phyloP scores from a whole-genome alignment of 2,329 filamentous ascomycete species.

The Colletotrichum lindemuthianum region DNA sequence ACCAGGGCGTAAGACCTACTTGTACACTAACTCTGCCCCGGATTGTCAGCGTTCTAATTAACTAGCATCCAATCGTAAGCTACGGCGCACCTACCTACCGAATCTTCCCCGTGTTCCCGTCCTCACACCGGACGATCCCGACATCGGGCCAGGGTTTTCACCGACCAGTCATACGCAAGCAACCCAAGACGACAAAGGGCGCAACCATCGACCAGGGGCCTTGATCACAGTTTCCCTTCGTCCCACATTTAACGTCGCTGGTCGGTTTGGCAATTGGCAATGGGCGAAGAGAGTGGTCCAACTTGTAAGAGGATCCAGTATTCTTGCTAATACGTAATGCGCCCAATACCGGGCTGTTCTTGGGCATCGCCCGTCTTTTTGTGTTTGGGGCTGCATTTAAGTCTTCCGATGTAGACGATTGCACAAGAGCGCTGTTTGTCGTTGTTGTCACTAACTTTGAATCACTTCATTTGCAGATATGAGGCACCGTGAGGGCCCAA shows the following conservation, averaged over 20 bases:
- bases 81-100: conserved; percentile 4
- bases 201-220: conserved; percentile 27
- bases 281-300: conserved; percentile 35
- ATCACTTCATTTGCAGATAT: conserved; percentile 58
- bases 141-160: conserved; percentile 32
- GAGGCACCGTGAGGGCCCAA: conserved; percentile 62
- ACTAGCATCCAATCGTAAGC: conserved; percentile 18
- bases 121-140: conserved; percentile 34
- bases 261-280: conserved; percentile 32
- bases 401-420: not conserved
- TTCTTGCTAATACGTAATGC: conserved; percentile 29
- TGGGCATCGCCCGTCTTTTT: not conserved
- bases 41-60: conserved; percentile 21
- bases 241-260: conserved; percentile 32
- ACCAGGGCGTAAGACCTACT: too few relatives aligned
- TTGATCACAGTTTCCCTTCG: conserved; percentile 16
- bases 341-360: conserved; percentile 17
- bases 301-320: conserved; percentile 36
- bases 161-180: conserved; percentile 21
- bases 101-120: conserved; percentile 24
- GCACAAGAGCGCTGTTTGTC: too few relatives aligned
- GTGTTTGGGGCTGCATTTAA: not conserved
- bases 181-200: conserved; percentile 27
- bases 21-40: conserved; percentile 8
- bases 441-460: conserved; percentile 24